These are phyloP conservation scores for Whalleya microplaca DNA, from an alignment of 2,329 filamentous ascomycete genomes.

Conservation along the genomic window DNA sequence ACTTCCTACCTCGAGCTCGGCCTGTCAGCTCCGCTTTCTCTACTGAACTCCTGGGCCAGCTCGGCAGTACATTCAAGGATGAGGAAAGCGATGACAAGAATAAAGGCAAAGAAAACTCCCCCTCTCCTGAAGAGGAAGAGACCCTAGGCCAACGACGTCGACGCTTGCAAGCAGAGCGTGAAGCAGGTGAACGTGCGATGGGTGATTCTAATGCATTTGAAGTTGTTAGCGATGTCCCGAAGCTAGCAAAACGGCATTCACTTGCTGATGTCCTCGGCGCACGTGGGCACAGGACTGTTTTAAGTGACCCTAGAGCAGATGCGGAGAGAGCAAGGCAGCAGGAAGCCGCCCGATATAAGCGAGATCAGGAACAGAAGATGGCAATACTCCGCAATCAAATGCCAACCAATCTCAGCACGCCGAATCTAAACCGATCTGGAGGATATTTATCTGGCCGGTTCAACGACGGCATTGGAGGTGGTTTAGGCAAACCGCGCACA, in stretches of 20 bases:
- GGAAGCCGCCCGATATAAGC: constrained; percentile 44
- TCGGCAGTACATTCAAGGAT: constrained; percentile 55
- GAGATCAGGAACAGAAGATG: constrained; percentile 53
- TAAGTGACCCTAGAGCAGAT: constrained; percentile 47
- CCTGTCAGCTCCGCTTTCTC: constrained; percentile 71
- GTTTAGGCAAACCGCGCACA: constrained; percentile 29
- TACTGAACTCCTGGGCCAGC: constrained; percentile 67
- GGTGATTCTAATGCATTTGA: constrained; percentile 37
- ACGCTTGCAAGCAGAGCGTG: constrained; percentile 70
- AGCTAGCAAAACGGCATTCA: constrained; percentile 47
- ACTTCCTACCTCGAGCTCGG: constrained; percentile 54
- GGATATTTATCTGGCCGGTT: constrained; percentile 58
- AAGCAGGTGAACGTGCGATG: constrained; percentile 64
- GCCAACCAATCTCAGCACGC: constrained; percentile 45
- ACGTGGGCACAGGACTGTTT: constrained; percentile 41
- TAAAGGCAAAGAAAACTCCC: constrained; percentile 36
- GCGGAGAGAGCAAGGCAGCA: constrained; percentile 47
- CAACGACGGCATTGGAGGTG: constrained; percentile 56
- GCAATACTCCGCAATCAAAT: constrained; percentile 53
- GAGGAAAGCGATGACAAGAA: constrained; percentile 40
- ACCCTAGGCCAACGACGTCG: constrained; percentile 78
- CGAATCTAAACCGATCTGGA: constrained; percentile 41
- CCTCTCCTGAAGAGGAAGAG: constrained; percentile 64
- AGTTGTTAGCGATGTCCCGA: constrained; percentile 42
- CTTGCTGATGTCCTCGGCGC: constrained; percentile 62